These are phyloP conservation scores for Pichia deserticola DNA, from an alignment of 805 yeast species.

Conservation along the genomic window DNA sequence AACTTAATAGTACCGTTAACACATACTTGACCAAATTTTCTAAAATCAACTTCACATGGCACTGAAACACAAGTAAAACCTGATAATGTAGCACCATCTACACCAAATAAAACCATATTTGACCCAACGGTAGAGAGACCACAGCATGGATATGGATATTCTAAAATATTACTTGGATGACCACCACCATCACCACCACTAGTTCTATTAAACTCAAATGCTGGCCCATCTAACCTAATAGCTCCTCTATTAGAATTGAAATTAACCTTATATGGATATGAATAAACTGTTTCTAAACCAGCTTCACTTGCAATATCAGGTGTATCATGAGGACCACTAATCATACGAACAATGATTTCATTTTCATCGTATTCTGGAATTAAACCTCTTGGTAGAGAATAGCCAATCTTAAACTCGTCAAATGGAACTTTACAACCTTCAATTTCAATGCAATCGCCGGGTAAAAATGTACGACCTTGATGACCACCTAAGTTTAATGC, in stretches of 20 bases:
- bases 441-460: constrained; percentile 25
- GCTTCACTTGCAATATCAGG: constrained; percentile 22
- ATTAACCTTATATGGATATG: constrained; percentile 17
- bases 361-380: constrained; percentile 13
- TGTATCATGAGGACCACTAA: constrained; percentile 27
- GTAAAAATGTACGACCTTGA: constrained; percentile 24
- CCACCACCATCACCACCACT: constrained; percentile 28
- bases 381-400: constrained; percentile 13
- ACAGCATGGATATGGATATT: constrained; percentile 24
- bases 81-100: constrained; percentile 27
- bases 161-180: constrained; percentile 25
- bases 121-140: constrained; percentile 26
- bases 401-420: constrained; percentile 9
- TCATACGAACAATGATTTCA: constrained; percentile 14
- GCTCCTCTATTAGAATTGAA: constrained; percentile 28
- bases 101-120: constrained; percentile 21
- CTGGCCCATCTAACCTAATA: constrained; percentile 25
- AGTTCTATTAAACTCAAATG: constrained; percentile 16
- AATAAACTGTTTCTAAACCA: constrained; percentile 19
- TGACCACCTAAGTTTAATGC: constrained; percentile 25
- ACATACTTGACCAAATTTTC: constrained; percentile 30
- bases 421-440: not conserved
- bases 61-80: constrained; percentile 24
- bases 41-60: constrained; percentile 22
- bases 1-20: constrained; percentile 21